Conservation (phyloP, 805 yeast species). For the Priceomyces castillae region DNA sequence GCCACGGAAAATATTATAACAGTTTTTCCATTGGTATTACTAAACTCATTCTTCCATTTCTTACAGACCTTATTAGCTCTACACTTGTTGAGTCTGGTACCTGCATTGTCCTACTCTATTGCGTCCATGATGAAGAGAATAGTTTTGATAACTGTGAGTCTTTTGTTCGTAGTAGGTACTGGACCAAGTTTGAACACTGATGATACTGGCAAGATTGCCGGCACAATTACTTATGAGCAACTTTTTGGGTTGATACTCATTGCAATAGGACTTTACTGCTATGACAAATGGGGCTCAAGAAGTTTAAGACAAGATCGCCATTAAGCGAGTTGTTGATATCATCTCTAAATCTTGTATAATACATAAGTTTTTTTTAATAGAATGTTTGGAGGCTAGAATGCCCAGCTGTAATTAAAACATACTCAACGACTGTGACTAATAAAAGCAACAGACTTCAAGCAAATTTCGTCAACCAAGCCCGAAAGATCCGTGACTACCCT, state of each 20-base stretch:
- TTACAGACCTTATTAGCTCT: constrained; percentile 78
- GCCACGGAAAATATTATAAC: constrained; percentile 21
- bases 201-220: constrained; percentile 18
- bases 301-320: constrained; percentile 14
- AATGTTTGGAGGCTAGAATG: constrained; percentile 46
- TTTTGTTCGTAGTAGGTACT: constrained; percentile 45
- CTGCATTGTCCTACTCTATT: constrained; percentile 82
- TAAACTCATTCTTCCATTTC: constrained; percentile 77
- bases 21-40: constrained; percentile 50
- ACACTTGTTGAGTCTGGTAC: constrained; percentile 73
- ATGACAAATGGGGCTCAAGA: constrained; percentile 60
- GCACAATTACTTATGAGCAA: constrained; percentile 45
- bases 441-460: background rate
- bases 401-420: constrained; percentile 24
- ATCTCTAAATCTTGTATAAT: background rate
- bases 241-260: constrained; percentile 49
- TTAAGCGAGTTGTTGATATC: background rate
- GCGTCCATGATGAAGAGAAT: constrained; percentile 87
- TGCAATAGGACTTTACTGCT: constrained; percentile 55
- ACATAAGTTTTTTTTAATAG: constrained; percentile 1
- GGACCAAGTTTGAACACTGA: background rate
- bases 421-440: background rate
- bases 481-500: constrained; percentile 41
- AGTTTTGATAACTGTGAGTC: constrained; percentile 77
- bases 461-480: constrained; percentile 32